Conservation (phyloP, 352 stramenopile genomes). For the Globisporangium camurandrum region DNA sequence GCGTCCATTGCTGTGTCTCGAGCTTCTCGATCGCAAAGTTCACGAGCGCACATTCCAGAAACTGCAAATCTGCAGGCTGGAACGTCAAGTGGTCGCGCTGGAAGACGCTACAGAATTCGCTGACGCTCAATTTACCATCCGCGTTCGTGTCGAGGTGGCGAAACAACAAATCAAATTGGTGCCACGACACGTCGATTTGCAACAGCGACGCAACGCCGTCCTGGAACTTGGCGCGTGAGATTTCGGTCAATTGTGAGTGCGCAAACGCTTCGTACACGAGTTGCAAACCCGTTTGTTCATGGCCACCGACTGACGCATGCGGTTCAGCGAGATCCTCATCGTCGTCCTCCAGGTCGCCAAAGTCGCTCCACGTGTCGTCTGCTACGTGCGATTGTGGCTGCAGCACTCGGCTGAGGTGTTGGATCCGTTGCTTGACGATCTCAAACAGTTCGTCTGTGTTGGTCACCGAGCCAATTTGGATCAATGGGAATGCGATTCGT, state of each 20-base stretch:
- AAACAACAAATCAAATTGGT: conserved; percentile 46
- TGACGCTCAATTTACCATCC: conserved; percentile 28
- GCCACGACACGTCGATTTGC: conserved; percentile 35
- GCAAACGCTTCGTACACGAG: conserved; percentile 30
- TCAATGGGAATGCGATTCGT: conserved; percentile 21
- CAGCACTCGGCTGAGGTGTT: conserved; percentile 21
- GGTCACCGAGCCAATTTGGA: conserved; percentile 31
- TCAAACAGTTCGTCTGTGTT: conserved; percentile 48
- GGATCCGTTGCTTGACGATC: conserved; percentile 35
- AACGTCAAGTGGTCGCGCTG: conserved; percentile 18
- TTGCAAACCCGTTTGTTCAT: conserved; percentile 19
- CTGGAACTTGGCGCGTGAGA: conserved; percentile 39
- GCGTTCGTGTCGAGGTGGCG: conserved; percentile 28
- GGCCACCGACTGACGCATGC: background rate
- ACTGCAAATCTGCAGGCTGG: conserved; percentile 20
- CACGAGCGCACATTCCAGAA: conserved; percentile 34
- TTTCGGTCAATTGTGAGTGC: conserved; percentile 10
- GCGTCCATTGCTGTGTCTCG: conserved; percentile 35
- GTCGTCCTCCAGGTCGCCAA: conserved; percentile 31
- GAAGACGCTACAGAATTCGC: conserved; percentile 36
- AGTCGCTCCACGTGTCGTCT: conserved; percentile 34
- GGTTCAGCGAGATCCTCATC: conserved; percentile 6
- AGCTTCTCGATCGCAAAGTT: conserved; percentile 35
- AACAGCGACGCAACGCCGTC: conserved; percentile 24
- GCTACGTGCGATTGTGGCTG: conserved; percentile 14